Base-by-base conservation (phyloP, 2,329 filamentous ascomycete genomes). In the Fusarium lateritium region DNA sequence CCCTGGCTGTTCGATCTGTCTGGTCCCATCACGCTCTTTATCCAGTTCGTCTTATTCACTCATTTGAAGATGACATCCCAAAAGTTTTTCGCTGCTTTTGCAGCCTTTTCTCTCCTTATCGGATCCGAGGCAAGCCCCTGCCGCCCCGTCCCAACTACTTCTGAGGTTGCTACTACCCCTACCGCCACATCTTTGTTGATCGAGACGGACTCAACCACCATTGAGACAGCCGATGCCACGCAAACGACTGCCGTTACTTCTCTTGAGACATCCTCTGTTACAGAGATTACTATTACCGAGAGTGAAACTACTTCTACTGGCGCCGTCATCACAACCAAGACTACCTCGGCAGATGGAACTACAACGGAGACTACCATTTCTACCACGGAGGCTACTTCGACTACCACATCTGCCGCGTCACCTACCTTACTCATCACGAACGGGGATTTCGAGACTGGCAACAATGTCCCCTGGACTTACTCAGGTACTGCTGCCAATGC, bases 51-150 rank as follows among this genome's bases (percentile, higher is more conserved):
- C n/a, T 50, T 33, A 36, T 50, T 19, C 46, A 50, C 46, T 50
- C 46, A 7, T 38, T 50, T 31, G 9, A 50, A 50, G 31, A 38
- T 50, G 46, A 11, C 24, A 13, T 50, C 34, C 17, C 46, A 36
- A n/a, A 36, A 38, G 24, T 13, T 50, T 33, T 6, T 50, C 11
- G 22, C 46, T 50, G 31, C 31, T n/a, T 22, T 21, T 50, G 31
- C 46, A 50, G 46, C 22, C 28, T 28, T 50, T 38, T 50, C 31
- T 36, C n/a, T 50, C 15, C 31, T 50, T 14, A n/a, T 39, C 31
- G 46, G 46, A 19, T 50, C 46, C 13, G 15, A 33, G 13, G 46
- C 46, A 36, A 38, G 46, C 31, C 46, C 31, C 14, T 50, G 46
- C 31, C 34, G 34, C 19, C 46, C 31, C 13, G 8, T 19, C n/a